Evolutionary conservation across 1,139 yeast genomes (phyloP).

Genomic region (Candida labiduridarum): DNA sequence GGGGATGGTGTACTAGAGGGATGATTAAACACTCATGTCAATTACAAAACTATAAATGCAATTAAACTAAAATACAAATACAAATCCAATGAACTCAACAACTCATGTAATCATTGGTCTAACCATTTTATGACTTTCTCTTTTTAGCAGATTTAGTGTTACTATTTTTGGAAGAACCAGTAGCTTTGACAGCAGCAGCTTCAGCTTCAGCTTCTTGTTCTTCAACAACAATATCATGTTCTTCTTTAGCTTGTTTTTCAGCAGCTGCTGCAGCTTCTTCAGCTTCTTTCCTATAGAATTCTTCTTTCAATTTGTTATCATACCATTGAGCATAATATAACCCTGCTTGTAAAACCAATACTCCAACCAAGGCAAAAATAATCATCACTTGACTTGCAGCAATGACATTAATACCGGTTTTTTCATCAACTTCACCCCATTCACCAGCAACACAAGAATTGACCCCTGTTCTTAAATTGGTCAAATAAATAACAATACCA

Average conservation of each 20-base stretch:
- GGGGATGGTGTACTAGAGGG: not conserved
- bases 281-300: constrained; percentile 51
- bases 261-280: constrained; percentile 24
- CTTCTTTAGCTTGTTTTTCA: constrained; percentile 22
- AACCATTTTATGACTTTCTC: constrained; percentile 14
- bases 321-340: constrained; percentile 88
- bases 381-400: constrained; percentile 88
- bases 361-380: constrained; percentile 72
- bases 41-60: not conserved
- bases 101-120: too few species aligned
- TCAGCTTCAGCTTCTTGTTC: constrained; percentile 14
- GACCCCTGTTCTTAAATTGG: constrained; percentile 84
- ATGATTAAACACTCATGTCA: not conserved
- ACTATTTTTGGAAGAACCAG: constrained; percentile 19
- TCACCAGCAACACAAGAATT: constrained; percentile 66
- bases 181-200: constrained; percentile 16
- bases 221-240: constrained; percentile 18
- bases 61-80: too few species aligned
- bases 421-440: constrained; percentile 93
- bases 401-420: constrained; percentile 86
- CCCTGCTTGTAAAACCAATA: constrained; percentile 81
- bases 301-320: constrained; percentile 56
- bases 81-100: not conserved
- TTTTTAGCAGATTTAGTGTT: constrained; percentile 20
- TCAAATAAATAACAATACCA: constrained; percentile 75